phyloP scores from a whole-genome alignment of 2,329 filamentous ascomycete genomes.

The Chrysoporthe puriensis region DNA sequence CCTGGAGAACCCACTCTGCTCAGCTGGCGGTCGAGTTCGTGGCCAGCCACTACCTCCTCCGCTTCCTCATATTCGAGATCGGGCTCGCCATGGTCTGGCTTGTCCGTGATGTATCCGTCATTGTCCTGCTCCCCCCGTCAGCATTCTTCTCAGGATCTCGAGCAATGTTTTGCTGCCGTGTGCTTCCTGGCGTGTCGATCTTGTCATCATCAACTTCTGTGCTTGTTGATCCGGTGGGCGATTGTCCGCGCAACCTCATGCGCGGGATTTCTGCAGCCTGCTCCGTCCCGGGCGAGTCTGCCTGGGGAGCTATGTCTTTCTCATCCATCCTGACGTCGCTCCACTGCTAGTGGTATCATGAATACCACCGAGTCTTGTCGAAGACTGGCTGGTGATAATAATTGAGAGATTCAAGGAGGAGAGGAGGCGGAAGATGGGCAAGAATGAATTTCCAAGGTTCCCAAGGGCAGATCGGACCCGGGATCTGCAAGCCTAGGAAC shows the following conservation, averaged over 20 bases:
- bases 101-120: slow-evolving; percentile 11
- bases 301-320: slow-evolving; percentile 12
- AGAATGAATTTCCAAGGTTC: no score
- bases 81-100: slow-evolving; percentile 20
- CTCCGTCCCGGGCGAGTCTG: slow-evolving; percentile 2
- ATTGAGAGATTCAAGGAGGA: not conserved
- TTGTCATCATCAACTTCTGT: slow-evolving; percentile 23
- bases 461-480: no score
- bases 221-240: slow-evolving; percentile 21
- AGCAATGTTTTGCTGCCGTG: not conserved
- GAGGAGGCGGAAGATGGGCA: no score
- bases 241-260: not conserved
- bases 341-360: not conserved
- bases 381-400: not conserved
- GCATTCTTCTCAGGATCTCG: not conserved
- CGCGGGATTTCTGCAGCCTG: not conserved
- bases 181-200: not conserved
- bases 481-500: slow-evolving; percentile 2
- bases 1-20: slow-evolving; percentile 30
- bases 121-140: not conserved
- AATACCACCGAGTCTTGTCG: no score
- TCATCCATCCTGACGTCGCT: slow-evolving; percentile 12
- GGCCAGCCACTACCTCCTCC: slow-evolving; percentile 36
- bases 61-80: slow-evolving; percentile 38
- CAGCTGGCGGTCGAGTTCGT: slow-evolving; percentile 36